Conservation (phyloP, 306 rosid genomes). For the Corylus avellana region DNA sequence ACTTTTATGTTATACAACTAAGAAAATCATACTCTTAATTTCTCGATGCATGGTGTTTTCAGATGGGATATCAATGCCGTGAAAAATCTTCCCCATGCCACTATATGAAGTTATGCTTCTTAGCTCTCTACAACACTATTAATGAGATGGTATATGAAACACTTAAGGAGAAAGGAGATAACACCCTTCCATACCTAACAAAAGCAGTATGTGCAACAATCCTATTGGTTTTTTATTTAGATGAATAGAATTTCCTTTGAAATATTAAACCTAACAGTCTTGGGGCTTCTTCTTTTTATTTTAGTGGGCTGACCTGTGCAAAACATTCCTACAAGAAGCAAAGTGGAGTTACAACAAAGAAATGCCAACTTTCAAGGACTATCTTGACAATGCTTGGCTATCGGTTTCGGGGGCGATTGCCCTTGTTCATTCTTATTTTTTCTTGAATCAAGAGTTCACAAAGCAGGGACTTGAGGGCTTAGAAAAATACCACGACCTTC, state of each 20-base stretch:
- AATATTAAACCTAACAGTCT: background rate
- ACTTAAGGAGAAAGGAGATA: conserved; percentile 36
- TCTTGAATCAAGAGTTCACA: conserved; percentile 35
- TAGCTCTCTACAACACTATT: conserved; percentile 65
- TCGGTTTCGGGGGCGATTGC: conserved; percentile 42
- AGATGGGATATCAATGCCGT: conserved; percentile 61
- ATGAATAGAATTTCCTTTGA: too few relatives aligned
- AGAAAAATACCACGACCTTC: conserved; percentile 30
- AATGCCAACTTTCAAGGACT: conserved; percentile 40
- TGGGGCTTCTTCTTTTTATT: background rate
- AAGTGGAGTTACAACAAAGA: conserved; percentile 40
- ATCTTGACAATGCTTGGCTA: conserved; percentile 51
- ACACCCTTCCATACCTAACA: conserved; percentile 47
- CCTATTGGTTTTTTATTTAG: background rate
- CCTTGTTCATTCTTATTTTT: conserved; percentile 42
- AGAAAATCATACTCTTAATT: background rate
- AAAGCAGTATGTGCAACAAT: conserved; percentile 32
- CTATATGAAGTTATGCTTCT: conserved; percentile 59
- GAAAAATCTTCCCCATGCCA: conserved; percentile 39
- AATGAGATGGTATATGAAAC: conserved; percentile 52
- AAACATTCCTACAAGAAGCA: conserved; percentile 58
- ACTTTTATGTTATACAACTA: background rate
- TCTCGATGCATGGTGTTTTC: background rate
- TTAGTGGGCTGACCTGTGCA: conserved; percentile 58
- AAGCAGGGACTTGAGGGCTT: conserved; percentile 37